These are phyloP conservation scores for Neurospora sp. DNA, from an alignment of 495 filamentous ascomycete genomes.

Conservation along the genomic window DNA sequence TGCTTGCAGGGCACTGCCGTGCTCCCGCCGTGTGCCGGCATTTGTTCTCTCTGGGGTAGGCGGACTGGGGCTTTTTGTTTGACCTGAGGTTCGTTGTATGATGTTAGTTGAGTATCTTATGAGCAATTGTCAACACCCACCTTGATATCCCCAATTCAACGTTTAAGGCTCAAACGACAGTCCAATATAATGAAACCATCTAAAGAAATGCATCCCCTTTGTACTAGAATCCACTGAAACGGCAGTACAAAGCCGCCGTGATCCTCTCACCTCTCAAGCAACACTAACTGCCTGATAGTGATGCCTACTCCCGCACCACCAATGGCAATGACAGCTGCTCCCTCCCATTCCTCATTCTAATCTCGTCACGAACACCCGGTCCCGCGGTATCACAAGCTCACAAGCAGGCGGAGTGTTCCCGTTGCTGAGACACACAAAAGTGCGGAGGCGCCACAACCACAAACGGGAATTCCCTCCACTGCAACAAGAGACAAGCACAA, in stretches of 20 bases:
- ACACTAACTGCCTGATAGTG: background rate
- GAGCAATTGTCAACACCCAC: background rate
- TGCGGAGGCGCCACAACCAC: background rate
- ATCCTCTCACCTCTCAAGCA: background rate
- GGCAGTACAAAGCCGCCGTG: background rate
- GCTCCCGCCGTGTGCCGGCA: background rate
- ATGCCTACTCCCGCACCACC: background rate
- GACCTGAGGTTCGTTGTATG: no score
- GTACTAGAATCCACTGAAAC: no score
- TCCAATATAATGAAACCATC: background rate
- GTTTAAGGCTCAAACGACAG: background rate
- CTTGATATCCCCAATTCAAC: rapidly evolving
- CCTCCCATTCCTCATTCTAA: background rate
- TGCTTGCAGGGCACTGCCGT: background rate
- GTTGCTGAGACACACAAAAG: background rate
- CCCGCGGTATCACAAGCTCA: background rate
- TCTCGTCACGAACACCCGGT: background rate
- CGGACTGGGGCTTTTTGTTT: background rate
- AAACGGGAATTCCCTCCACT: background rate
- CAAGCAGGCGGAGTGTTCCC: background rate
- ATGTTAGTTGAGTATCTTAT: background rate
- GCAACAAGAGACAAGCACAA: background rate
- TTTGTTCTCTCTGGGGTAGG: background rate
- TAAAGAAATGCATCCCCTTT: background rate
- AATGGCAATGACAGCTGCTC: background rate